Evolutionary conservation across 805 yeast species (phyloP).

Genomic region (Kodamaea jinghongensis): DNA sequence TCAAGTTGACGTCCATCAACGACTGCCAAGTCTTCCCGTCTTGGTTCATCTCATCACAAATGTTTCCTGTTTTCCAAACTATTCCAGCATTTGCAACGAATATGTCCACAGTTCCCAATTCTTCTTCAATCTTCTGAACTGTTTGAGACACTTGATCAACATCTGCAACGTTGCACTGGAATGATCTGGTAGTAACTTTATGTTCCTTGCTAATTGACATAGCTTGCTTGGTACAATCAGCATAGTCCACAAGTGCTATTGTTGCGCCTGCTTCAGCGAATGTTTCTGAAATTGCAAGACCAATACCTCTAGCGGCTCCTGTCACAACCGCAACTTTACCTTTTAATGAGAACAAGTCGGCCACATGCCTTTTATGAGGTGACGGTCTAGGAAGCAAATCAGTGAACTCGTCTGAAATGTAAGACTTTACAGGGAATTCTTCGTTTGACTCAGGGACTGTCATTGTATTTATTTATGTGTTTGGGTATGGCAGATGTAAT

Average conservation of each 20-base stretch:
- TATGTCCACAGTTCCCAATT: slow-evolving; percentile 38
- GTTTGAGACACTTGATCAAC: slow-evolving; percentile 35
- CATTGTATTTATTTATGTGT: too few relatives aligned
- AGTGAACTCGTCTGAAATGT: too few relatives aligned
- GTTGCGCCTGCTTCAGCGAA: slow-evolving; percentile 37
- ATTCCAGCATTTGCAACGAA: slow-evolving; percentile 49
- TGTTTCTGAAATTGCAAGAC: slow-evolving; percentile 34
- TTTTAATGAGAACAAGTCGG: slow-evolving; percentile 29
- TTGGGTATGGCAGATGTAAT: too few relatives aligned
- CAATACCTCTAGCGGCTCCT: slow-evolving; percentile 41
- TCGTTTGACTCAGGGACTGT: too few relatives aligned
- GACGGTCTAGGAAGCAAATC: too few relatives aligned
- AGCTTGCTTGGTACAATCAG: slow-evolving; percentile 27
- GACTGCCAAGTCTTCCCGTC: slow-evolving; percentile 21
- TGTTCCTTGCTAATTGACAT: slow-evolving; percentile 23
- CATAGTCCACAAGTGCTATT: slow-evolving; percentile 42
- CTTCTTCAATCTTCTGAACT: slow-evolving; percentile 27
- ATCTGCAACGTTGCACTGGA: slow-evolving; percentile 40
- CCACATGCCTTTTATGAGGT: slow-evolving; percentile 12
- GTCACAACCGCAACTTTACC: slow-evolving; percentile 36
- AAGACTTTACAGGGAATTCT: too few relatives aligned
- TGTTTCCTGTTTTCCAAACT: slow-evolving; percentile 45
- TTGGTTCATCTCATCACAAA: slow-evolving; percentile 29
- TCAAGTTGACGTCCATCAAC: slow-evolving; percentile 28
- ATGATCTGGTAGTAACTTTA: slow-evolving; percentile 30